Percentiles rank a stretch among this genome's conserved stretches.
These are phyloP conservation scores for Hygrophorus pudorinus DNA, from an alignment of 768 basidiomycete species.

Conservation along the genomic window DNA sequence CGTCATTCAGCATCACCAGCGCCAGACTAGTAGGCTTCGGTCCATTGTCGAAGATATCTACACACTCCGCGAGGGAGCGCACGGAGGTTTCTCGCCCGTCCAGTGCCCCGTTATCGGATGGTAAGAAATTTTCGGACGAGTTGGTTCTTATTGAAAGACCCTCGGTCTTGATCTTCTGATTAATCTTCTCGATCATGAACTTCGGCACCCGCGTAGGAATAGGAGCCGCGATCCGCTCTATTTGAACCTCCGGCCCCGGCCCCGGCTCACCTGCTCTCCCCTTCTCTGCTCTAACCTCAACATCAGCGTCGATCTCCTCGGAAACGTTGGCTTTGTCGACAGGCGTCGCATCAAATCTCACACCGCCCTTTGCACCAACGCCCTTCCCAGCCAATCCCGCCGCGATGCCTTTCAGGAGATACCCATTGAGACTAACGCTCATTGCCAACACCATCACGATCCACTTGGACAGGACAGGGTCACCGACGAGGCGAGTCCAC, in stretches of 20 bases:
- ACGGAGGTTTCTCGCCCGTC: not conserved
- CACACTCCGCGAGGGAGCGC: conserved; percentile 66
- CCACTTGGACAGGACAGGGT: conserved; percentile 92
- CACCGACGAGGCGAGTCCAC: conserved; percentile 88
- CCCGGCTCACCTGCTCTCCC: not conserved
- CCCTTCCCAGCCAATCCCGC: conserved; percentile 34
- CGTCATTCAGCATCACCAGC: conserved; percentile 66
- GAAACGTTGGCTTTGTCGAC: conserved; percentile 11
- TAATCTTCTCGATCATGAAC: conserved; percentile 49
- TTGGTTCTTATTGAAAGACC: conserved; percentile 13
- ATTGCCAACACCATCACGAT: conserved; percentile 83
- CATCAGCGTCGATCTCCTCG: conserved; percentile 7
- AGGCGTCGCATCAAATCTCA: conserved; percentile 15
- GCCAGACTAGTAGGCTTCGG: conserved; percentile 50
- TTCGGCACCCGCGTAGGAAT: conserved; percentile 20
- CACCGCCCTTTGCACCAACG: conserved; percentile 14
- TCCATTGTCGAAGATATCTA: conserved; percentile 70
- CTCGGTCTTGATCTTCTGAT: conserved; percentile 35
- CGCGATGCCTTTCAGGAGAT: conserved; percentile 79
- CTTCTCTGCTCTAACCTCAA: conserved; percentile 8
- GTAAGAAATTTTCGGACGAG: not conserved
- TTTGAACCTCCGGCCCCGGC: not conserved
- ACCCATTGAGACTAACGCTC: conserved; percentile 86
- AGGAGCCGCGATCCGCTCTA: conserved; percentile 1
- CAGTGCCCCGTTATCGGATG: not conserved